A percentile compares a stretch with the other conserved stretches of the same genome.
Conservation (phyloP, 179 eudicot species). For the Heliamphora pulchella region DNA sequence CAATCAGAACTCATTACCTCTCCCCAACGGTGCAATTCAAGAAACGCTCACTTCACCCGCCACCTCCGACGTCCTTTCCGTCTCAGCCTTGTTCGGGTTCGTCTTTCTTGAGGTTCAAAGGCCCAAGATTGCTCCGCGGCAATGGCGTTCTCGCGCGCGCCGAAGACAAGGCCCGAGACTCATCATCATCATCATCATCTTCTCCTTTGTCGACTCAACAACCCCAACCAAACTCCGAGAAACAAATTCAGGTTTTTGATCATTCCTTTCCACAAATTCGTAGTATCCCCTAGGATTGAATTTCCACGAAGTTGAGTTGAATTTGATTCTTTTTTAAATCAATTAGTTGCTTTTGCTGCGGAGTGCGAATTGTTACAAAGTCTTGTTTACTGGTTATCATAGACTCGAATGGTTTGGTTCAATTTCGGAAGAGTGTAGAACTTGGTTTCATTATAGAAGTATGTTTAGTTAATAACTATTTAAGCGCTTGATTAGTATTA, state of each 20-base stretch:
- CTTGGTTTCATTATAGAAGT: neutral
- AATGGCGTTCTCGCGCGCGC: conserved; percentile 52
- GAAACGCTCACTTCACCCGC: conserved; percentile 13
- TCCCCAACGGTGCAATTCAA: conserved; percentile 7
- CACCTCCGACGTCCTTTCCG: neutral
- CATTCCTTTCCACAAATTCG: neutral
- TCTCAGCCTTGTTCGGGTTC: conserved; percentile 12
- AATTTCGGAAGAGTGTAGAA: neutral
- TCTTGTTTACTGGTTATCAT: neutral
- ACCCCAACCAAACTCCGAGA: conserved; percentile 21
- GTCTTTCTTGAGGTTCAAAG: conserved; percentile 15
- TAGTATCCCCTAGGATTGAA: neutral
- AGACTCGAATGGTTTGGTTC: neutral
- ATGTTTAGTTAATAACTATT: neutral
- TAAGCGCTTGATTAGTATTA: neutral
- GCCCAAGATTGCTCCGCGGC: conserved; percentile 25
- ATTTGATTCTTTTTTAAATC: neutral
- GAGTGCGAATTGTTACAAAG: too few species aligned
- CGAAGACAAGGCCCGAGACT: conserved; percentile 52
- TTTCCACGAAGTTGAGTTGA: neutral
- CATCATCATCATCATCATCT: conserved; percentile 17
- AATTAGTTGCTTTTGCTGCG: neutral
- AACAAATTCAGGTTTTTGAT: conserved; percentile 38
- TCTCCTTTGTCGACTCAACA: conserved; percentile 26
- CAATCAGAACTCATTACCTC: conserved; percentile 16